phyloP scores from a whole-genome alignment of 768 basidiomycete species.

The Mycena albidolilacea region DNA sequence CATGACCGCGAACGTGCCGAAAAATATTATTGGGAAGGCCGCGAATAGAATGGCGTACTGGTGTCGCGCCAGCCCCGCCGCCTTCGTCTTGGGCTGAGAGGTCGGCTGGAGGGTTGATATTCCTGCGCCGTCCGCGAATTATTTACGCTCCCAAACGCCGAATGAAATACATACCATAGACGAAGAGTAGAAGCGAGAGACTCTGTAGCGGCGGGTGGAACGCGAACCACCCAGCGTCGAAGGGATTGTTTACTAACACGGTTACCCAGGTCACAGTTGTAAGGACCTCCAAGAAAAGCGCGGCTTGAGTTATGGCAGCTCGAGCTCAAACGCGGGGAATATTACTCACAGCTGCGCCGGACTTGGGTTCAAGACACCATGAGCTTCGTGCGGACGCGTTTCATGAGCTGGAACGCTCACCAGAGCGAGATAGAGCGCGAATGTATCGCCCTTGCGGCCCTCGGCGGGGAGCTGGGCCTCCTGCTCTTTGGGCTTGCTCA shows the following conservation, averaged over 20 bases:
- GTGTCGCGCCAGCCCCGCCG: constrained; percentile 78
- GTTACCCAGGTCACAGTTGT: constrained; percentile 60
- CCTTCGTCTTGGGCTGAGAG: constrained; percentile 74
- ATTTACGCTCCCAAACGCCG: not conserved
- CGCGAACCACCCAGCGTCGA: constrained; percentile 70
- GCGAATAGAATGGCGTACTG: constrained; percentile 71
- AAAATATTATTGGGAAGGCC: constrained; percentile 69
- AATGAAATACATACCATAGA: constrained; percentile 60
- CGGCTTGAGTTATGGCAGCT: not conserved
- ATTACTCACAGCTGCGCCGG: constrained; percentile 24
- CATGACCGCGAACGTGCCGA: constrained; percentile 75
- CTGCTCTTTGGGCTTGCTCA: constrained; percentile 42
- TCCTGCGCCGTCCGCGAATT: constrained; percentile 54
- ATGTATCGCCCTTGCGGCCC: constrained; percentile 55
- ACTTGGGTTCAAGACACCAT: constrained; percentile 6
- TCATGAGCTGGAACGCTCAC: constrained; percentile 50
- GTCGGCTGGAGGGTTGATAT: constrained; percentile 85
- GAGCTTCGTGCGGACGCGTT: constrained; percentile 12
- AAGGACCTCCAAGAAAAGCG: constrained; percentile 53
- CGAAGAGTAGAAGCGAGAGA: constrained; percentile 68
- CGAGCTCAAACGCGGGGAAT: not conserved
- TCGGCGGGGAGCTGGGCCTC: constrained; percentile 55
- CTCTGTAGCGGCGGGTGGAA: constrained; percentile 78
- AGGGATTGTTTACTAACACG: constrained; percentile 62
- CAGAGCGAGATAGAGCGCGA: constrained; percentile 54